Conservation (phyloP, 352 stramenopile genomes). For the Phytophthora sansomeana region DNA sequence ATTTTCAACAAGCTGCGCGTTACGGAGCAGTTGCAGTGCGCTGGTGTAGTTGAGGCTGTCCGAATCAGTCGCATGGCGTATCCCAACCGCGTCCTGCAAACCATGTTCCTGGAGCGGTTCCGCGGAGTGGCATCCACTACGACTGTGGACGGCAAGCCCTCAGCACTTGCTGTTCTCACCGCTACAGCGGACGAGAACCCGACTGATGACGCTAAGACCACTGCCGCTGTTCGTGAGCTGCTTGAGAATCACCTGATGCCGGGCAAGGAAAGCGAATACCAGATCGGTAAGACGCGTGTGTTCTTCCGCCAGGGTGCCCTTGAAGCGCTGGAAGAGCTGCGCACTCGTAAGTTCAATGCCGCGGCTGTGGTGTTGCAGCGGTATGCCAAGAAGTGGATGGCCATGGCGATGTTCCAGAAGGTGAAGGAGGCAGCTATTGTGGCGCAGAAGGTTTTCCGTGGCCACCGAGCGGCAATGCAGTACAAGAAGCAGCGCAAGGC, state of each 20-base stretch:
- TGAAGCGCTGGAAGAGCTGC: slow-evolving; percentile 91
- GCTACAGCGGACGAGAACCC: slow-evolving; percentile 48
- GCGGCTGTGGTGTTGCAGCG: slow-evolving; percentile 84
- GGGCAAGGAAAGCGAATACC: slow-evolving; percentile 71
- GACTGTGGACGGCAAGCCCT: slow-evolving; percentile 30
- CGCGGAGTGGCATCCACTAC: slow-evolving; percentile 57
- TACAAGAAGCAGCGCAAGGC: slow-evolving; percentile 74
- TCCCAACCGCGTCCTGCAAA: slow-evolving; percentile 96
- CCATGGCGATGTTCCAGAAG: slow-evolving; percentile 64
- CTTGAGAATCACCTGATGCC: slow-evolving; percentile 70
- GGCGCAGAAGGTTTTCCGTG: slow-evolving; percentile 69
- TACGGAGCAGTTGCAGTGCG: slow-evolving; percentile 97
- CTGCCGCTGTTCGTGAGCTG: slow-evolving; percentile 54
- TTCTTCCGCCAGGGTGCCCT: slow-evolving; percentile 95
- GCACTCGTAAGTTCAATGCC: slow-evolving; percentile 80
- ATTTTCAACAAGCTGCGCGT: slow-evolving; percentile 93
- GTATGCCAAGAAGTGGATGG: slow-evolving; percentile 86
- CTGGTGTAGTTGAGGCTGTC: slow-evolving; percentile 98
- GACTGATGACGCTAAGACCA: slow-evolving; percentile 42
- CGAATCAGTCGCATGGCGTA: slow-evolving; percentile 98
- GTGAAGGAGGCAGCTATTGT: slow-evolving; percentile 65
- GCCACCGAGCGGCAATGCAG: slow-evolving; percentile 45
- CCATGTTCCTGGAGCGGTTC: slow-evolving; percentile 87
- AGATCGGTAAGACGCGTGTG: slow-evolving; percentile 92
- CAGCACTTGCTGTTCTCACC: slow-evolving; percentile 45